Evolutionary conservation across 495 filamentous ascomycete genomes (phyloP).

Genomic region (Podospora conica): DNA sequence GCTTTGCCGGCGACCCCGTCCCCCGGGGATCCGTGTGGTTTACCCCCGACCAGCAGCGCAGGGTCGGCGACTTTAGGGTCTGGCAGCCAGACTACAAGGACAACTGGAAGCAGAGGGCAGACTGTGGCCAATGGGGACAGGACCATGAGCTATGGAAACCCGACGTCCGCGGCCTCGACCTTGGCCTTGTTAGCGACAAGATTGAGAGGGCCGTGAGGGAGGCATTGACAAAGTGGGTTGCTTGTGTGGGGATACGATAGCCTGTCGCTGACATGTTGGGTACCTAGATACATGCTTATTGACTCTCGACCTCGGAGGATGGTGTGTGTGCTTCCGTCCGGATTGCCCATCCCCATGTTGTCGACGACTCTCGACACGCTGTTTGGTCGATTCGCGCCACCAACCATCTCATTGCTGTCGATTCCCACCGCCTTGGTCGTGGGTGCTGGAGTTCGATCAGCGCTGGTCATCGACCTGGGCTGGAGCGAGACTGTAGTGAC

Average conservation of each 20-base stretch:
- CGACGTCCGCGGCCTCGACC: slow-evolving; percentile 64
- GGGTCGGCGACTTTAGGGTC: slow-evolving; percentile 74
- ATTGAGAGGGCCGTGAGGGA: slow-evolving; percentile 78
- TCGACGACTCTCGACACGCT: slow-evolving; percentile 66
- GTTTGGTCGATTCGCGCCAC: slow-evolving; percentile 72
- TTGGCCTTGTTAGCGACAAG: slow-evolving; percentile 79
- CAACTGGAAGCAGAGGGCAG: slow-evolving; percentile 37
- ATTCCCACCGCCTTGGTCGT: slow-evolving; percentile 64
- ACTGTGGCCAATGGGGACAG: slow-evolving; percentile 55
- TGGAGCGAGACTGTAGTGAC: slow-evolving; percentile 85
- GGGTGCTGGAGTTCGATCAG: slow-evolving; percentile 73
- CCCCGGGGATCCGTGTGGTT: slow-evolving; percentile 70
- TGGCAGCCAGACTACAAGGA: slow-evolving; percentile 54
- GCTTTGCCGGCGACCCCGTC: slow-evolving; percentile 72
- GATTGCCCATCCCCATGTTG: slow-evolving; percentile 71
- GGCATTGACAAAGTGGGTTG: slow-evolving; percentile 65
- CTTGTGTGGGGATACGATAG: background rate
- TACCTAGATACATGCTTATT: slow-evolving; percentile 68
- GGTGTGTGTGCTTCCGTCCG: slow-evolving; percentile 65
- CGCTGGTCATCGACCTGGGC: slow-evolving; percentile 79
- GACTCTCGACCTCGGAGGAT: slow-evolving; percentile 69
- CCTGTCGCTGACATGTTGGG: background rate
- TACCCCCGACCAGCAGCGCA: slow-evolving; percentile 62
- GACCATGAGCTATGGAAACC: slow-evolving; percentile 76
- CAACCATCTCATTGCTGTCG: slow-evolving; percentile 74